Percentiles rank a stretch among this genome's conserved stretches.
These are phyloP conservation scores for Talaromyces funiculosus DNA, from an alignment of 2,329 filamentous ascomycete species.

Conservation along the genomic window DNA sequence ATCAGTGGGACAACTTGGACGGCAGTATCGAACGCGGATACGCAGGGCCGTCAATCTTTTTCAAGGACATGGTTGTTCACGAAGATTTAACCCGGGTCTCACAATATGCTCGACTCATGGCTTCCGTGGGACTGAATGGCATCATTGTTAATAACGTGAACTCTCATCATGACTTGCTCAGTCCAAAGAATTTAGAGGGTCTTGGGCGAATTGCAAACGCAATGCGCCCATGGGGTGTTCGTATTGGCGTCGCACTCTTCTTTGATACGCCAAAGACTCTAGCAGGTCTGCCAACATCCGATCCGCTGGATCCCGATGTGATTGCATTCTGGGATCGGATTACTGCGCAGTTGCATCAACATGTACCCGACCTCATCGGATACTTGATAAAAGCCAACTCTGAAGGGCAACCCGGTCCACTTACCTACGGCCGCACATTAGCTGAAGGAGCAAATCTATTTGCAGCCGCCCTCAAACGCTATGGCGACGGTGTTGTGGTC, in stretches of 20 bases:
- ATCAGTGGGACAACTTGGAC: slow-evolving; percentile 69
- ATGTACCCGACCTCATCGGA: slow-evolving; percentile 62
- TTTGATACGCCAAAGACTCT: slow-evolving; percentile 59
- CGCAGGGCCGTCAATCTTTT: slow-evolving; percentile 64
- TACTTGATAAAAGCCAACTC: slow-evolving; percentile 68
- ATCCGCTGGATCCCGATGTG: slow-evolving; percentile 57
- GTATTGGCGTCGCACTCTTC: slow-evolving; percentile 61
- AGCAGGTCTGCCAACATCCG: slow-evolving; percentile 56
- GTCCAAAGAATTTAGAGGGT: slow-evolving; percentile 54
- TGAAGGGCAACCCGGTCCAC: slow-evolving; percentile 62
- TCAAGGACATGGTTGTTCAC: slow-evolving; percentile 51
- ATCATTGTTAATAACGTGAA: slow-evolving; percentile 69
- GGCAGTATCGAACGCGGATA: slow-evolving; percentile 64
- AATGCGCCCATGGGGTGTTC: slow-evolving; percentile 62
- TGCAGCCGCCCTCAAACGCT: slow-evolving; percentile 51
- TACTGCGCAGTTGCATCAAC: slow-evolving; percentile 54
- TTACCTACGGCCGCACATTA: slow-evolving; percentile 65
- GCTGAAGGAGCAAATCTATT: slow-evolving; percentile 65
- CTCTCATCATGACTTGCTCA: slow-evolving; percentile 56
- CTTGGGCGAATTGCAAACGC: slow-evolving; percentile 58
- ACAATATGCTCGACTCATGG: slow-evolving; percentile 60
- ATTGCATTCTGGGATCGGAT: slow-evolving; percentile 58
- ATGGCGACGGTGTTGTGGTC: slow-evolving; percentile 58
- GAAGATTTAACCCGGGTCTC: slow-evolving; percentile 55
- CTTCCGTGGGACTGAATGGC: slow-evolving; percentile 62